These are phyloP conservation scores for Silybum marianum DNA, from an alignment of 129 eudicot species.

Conservation along the genomic window DNA sequence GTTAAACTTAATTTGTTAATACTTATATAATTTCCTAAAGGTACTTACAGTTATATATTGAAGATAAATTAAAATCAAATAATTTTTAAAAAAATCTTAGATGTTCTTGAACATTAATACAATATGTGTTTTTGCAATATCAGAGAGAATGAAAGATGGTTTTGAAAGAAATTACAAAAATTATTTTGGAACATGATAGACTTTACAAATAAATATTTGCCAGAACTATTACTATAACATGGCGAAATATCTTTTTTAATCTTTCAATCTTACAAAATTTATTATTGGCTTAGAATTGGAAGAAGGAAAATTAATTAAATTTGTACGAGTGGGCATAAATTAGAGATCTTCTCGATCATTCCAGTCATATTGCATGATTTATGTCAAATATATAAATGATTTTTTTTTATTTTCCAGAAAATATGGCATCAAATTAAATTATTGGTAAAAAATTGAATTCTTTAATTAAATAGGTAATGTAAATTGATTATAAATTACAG, in stretches of 20 bases:
- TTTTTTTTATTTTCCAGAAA: conserved; percentile 6
- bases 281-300: neutral
- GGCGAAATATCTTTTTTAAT: neutral
- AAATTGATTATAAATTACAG: conserved; percentile 6
- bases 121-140: neutral
- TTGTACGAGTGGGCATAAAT: neutral
- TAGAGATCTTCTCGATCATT: too few species aligned
- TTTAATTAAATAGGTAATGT: neutral
- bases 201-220: neutral
- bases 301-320: neutral
- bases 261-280: neutral
- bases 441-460: too few species aligned
- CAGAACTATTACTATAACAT: neutral
- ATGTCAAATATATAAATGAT: conserved; percentile 17
- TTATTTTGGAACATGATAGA: neutral
- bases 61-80: neutral
- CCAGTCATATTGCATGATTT: conserved; percentile 23
- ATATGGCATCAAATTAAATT: conserved; percentile 17
- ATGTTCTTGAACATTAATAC: neutral
- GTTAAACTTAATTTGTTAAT: neutral
- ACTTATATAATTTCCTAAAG: neutral
- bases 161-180: neutral
- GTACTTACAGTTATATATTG: neutral
- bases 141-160: neutral
- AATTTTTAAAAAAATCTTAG: neutral